phyloP scores from a whole-genome alignment of 31 red algal species.

The Pterothamnion heteromorphum region DNA sequence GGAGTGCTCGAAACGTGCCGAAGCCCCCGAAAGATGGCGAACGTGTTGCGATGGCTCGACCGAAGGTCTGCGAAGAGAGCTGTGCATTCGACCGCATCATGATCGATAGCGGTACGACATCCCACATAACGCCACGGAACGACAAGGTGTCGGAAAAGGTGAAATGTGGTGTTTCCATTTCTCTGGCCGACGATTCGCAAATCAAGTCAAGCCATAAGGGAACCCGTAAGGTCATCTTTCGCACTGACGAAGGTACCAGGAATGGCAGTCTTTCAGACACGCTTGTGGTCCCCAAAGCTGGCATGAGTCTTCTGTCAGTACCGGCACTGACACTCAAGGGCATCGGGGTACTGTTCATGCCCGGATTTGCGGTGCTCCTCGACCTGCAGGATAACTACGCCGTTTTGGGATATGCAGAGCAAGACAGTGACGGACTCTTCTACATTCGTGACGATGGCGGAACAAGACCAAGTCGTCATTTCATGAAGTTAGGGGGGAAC shows the following conservation, averaged over 20 bases:
- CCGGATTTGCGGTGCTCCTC: background rate
- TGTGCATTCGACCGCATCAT: background rate
- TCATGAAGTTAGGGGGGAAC: too few relatives aligned
- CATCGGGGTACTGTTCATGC: slow-evolving; percentile 24
- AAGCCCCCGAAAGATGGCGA: too few relatives aligned
- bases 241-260: background rate
- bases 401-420: background rate
- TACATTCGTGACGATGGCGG: slow-evolving; percentile 29
- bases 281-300: background rate
- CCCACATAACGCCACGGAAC: slow-evolving; percentile 11
- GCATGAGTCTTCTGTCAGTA: slow-evolving; percentile 35
- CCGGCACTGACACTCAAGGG: background rate
- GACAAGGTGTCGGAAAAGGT: background rate
- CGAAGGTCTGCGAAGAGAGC: background rate
- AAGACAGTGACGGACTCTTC: slow-evolving; percentile 18
- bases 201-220: background rate
- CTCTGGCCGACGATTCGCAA: background rate
- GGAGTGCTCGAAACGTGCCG: too few relatives aligned
- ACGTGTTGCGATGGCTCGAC: background rate
- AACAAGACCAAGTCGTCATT: too few relatives aligned
- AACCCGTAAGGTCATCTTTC: background rate
- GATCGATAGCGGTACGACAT: slow-evolving; percentile 22
- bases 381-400: slow-evolving; percentile 15
- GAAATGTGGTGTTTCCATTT: background rate
- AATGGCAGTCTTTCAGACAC: background rate